These are phyloP conservation scores for Phytopythium litorale DNA, from an alignment of 352 stramenopile genomes.

Conservation along the genomic window DNA sequence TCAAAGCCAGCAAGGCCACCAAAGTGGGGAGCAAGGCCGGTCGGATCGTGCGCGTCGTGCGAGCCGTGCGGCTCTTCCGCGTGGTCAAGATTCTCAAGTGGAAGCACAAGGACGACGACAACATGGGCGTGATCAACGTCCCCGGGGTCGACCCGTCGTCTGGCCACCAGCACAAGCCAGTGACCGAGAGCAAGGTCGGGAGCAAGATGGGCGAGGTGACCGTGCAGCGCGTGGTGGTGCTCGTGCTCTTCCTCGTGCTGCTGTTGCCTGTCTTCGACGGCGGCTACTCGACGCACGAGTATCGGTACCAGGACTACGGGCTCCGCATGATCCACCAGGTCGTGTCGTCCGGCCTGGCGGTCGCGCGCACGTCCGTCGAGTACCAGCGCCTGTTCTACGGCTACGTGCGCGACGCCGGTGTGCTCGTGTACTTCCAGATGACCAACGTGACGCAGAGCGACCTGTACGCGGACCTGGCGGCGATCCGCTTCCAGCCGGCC, in stretches of 20 bases:
- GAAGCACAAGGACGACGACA: conserved; percentile 67
- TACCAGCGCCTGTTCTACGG: conserved; percentile 56
- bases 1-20: conserved; percentile 71
- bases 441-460: conserved; percentile 42
- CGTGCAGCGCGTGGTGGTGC: conserved; percentile 81
- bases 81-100: conserved; percentile 87
- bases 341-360: conserved; percentile 45
- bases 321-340: conserved; percentile 73
- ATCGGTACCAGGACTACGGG: conserved; percentile 84
- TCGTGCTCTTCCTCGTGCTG: conserved; percentile 89
- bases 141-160: conserved; percentile 19
- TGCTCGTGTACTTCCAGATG: conserved; percentile 54
- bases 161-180: not conserved
- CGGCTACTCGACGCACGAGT: conserved; percentile 69
- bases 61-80: conserved; percentile 77
- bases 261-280: conserved; percentile 85
- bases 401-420: conserved; percentile 59
- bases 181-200: conserved; percentile 79
- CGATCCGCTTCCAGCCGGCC: conserved; percentile 44
- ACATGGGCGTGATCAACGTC: conserved; percentile 10
- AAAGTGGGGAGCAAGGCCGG: conserved; percentile 74
- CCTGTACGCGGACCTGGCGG: conserved; percentile 25
- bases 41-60: conserved; percentile 82
- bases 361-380: conserved; percentile 30
- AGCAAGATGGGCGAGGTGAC: conserved; percentile 88